phyloP scores from a whole-genome alignment of 768 basidiomycete genomes.

The Pleurotus platypus region DNA sequence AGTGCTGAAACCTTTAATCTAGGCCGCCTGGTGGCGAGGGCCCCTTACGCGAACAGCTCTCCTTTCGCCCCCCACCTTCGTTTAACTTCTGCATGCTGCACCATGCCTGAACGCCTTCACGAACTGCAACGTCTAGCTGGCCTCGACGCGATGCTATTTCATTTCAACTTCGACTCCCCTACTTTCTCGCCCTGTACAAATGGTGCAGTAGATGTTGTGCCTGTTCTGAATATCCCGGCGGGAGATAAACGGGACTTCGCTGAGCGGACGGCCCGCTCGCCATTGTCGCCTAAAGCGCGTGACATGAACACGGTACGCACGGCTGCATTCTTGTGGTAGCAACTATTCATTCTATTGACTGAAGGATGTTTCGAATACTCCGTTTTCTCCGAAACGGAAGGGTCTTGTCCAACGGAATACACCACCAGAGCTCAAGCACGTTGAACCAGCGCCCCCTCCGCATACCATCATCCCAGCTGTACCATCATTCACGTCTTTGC shows the following conservation, averaged over 20 bases:
- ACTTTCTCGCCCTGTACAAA: constrained; percentile 22
- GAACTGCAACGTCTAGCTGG: constrained; percentile 39
- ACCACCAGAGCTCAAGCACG: background rate
- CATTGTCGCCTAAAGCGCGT: constrained; percentile 28
- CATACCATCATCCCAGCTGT: background rate
- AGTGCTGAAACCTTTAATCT: background rate
- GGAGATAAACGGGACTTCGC: background rate
- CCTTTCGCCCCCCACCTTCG: constrained; percentile 10
- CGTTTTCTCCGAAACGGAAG: background rate
- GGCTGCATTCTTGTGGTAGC: background rate
- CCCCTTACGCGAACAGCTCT: constrained; percentile 2
- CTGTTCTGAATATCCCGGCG: constrained; percentile 13
- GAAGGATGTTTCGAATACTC: background rate
- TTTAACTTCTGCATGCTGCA: constrained; percentile 1
- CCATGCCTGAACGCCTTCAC: constrained; percentile 27
- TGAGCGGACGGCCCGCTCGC: constrained; percentile 17
- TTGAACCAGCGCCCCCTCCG: background rate
- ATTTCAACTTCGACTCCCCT: constrained; percentile 20
- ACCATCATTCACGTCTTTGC: constrained; percentile 20
- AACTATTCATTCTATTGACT: background rate
- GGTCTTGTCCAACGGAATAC: background rate
- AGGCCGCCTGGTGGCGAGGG: background rate
- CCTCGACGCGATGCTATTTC: constrained; percentile 35
- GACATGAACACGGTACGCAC: constrained; percentile 24
- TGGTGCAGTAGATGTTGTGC: constrained; percentile 12